Evolutionary conservation across 179 eudicot genomes (phyloP).

Genomic region (Actinidia polygama): DNA sequence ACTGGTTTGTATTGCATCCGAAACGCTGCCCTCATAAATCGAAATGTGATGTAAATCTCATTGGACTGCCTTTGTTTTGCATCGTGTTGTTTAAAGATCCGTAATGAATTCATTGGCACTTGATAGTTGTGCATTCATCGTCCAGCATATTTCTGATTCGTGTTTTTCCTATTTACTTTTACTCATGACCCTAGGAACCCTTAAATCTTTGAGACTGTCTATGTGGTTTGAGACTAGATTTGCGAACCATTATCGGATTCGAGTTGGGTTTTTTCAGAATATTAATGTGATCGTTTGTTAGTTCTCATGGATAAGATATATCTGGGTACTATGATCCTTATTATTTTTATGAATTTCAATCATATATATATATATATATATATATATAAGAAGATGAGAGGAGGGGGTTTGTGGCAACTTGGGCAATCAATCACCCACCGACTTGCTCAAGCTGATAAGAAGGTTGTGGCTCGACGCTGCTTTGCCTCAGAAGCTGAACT

Average conservation of each 20-base stretch:
- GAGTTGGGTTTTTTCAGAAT: neutral
- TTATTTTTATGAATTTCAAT: conserved; percentile 7
- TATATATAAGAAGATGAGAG: conserved; percentile 56
- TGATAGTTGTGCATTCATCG: conserved; percentile 1
- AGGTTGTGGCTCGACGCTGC: conserved; percentile 58
- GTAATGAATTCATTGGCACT: neutral
- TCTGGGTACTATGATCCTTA: neutral
- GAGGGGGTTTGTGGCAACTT: conserved; percentile 93
- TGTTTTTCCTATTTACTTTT: neutral
- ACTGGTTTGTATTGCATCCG: neutral
- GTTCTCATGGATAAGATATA: neutral
- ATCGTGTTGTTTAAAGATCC: neutral
- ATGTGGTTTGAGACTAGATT: neutral
- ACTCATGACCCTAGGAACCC: neutral
- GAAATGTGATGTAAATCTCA: neutral
- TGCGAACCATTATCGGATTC: neutral
- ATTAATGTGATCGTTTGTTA: neutral
- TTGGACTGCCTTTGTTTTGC: neutral
- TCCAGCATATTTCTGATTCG: neutral
- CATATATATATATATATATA: conserved; percentile 3
- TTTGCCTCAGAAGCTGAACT: conserved; percentile 83
- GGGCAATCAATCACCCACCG: conserved; percentile 92
- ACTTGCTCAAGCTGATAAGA: conserved; percentile 79
- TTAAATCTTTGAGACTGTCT: neutral
- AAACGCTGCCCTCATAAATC: neutral